Evolutionary conservation across 2,329 filamentous ascomycete species (phyloP), one percentile per base, ranked within the genome.

Genomic region (Acrodontium crateriforme): DNA sequence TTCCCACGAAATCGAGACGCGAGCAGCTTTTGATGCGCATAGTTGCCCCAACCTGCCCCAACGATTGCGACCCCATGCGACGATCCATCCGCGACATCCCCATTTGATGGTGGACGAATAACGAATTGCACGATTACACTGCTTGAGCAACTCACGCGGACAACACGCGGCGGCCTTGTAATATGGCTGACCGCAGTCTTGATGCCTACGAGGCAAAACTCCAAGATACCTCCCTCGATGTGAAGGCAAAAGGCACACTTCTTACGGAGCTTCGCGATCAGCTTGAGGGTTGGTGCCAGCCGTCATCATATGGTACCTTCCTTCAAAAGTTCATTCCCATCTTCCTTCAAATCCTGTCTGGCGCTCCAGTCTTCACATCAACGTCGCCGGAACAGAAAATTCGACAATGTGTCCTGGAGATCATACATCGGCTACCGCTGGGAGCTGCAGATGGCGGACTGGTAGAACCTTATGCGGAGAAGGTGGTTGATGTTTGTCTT

Each of bases 311-410:
- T 53, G 59, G 71, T 16, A 65, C 70, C 27, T 95, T 98, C 53
- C 67, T 98, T 35, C 72, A 81, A 49, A 81, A 81, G 56, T 67
- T 94, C 46, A 78, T 95, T 61, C 89, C 89, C 20, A 72, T 92
- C 18, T 89, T 95, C 58, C 71, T 89, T 50, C 74, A 70, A 52
- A 81, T 93, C 29, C 63, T 99, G 28, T 76, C 78, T 49, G 82
- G 83, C 30, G 75, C 78, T 47, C 85, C 84, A 20, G 80, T 91
- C 39, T 95, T 98, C 52, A 78, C 87, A 44, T 93, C 81, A 53
- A 82, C 77, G 46, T 91, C 83, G 2, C 68, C 74, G 28, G 89
- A 98, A 50, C 89, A 95, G 67, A 91, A 84, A 71, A 64, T 98
- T 40, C 82, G 89, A 39, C 89, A 89, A 52, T 91, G 80, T 52